phyloP scores from a whole-genome alignment of 306 rosid species.

The Malus fusca region DNA sequence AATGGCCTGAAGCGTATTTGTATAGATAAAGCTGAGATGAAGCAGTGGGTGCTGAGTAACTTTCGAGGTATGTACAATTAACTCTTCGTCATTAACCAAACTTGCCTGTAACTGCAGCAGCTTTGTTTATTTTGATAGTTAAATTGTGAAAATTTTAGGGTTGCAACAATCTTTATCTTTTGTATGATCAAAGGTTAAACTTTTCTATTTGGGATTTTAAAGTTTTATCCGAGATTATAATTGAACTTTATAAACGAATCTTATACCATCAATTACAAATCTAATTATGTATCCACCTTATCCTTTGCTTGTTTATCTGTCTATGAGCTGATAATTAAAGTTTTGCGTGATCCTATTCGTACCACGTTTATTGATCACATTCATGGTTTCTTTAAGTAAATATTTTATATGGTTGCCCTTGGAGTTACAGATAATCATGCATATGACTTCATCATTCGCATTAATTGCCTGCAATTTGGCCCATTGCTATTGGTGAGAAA shows the following conservation, averaged over 20 bases:
- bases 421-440: background rate
- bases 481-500: background rate
- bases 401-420: background rate
- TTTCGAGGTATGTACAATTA: constrained; percentile 15
- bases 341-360: background rate
- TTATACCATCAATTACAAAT: background rate
- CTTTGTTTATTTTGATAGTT: background rate
- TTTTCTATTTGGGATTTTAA: background rate
- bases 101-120: background rate
- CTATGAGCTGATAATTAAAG: background rate
- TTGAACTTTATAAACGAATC: background rate
- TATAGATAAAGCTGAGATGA: constrained; percentile 17
- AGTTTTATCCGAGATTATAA: background rate
- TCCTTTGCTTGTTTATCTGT: background rate
- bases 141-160: background rate
- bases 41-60: background rate
- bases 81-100: background rate
- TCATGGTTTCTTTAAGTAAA: background rate
- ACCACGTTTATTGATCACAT: background rate
- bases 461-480: background rate
- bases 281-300: background rate
- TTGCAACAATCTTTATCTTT: background rate
- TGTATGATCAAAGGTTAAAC: background rate
- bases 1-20: constrained; percentile 7
- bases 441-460: background rate